Conservation (phyloP, 139 green algal species). For the Chlamydomonas schloesseri region DNA sequence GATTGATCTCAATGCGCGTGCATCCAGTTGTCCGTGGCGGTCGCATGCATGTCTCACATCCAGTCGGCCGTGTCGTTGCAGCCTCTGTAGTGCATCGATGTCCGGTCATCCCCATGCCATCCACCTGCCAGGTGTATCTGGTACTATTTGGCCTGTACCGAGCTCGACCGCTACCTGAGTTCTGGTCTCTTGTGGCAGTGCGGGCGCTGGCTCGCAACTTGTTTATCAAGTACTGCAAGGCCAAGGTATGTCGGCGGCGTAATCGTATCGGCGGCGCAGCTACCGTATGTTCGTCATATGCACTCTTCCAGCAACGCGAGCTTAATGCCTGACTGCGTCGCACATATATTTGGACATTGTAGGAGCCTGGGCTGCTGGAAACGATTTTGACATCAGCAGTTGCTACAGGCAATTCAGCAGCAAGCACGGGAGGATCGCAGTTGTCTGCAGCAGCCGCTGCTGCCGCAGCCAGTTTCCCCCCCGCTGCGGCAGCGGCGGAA, state of each 20-base stretch:
- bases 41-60: too few species aligned
- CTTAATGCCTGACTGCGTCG: too few species aligned
- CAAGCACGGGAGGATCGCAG: neutral
- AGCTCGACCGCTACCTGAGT: conserved; percentile 50
- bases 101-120: too few species aligned
- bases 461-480: neutral
- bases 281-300: too few species aligned
- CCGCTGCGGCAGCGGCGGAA: conserved; percentile 12
- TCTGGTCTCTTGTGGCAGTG: conserved; percentile 63
- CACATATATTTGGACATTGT: too few species aligned
- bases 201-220: conserved; percentile 61
- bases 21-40: too few species aligned
- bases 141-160: conserved; percentile 72
- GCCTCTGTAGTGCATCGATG: too few species aligned
- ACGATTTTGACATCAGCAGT: conserved; percentile 51
- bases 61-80: too few species aligned
- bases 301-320: too few species aligned
- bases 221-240: conserved; percentile 76
- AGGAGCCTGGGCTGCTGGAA: conserved; percentile 79
- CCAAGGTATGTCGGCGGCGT: conserved; percentile 69
- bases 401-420: neutral
- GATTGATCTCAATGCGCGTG: too few species aligned
- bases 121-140: conserved; percentile 67
- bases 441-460: neutral
- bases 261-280: too few species aligned